Evolutionary conservation across 176 grass and related monocot species (phyloP).

Genomic region (Puya raimondii): DNA sequence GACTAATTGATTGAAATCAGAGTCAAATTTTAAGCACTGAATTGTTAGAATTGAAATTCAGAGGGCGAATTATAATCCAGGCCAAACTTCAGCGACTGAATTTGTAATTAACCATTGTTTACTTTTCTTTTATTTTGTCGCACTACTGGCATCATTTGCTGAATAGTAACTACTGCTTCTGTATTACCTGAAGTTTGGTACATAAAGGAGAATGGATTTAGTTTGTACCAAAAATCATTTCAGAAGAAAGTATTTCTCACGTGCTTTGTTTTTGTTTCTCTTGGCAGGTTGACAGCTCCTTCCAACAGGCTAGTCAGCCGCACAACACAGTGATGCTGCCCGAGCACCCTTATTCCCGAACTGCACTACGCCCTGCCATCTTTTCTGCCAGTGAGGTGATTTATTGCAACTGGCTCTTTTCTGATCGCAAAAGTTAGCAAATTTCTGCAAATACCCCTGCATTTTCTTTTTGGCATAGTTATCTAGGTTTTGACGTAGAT

Average conservation of each 20-base stretch:
- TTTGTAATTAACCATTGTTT: background rate
- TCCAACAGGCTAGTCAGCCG: conserved; percentile 21
- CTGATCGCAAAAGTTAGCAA: background rate
- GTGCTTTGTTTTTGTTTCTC: conserved; percentile 10
- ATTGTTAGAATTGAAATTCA: too few species aligned
- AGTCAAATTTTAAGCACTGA: too few species aligned
- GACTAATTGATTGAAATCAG: background rate
- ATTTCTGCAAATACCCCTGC: background rate
- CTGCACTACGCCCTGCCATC: conserved; percentile 34
- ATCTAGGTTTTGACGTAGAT: too few species aligned
- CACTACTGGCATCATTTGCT: conserved; percentile 3
- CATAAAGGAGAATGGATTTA: background rate
- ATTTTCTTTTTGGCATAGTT: too few species aligned
- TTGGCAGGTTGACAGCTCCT: conserved; percentile 44
- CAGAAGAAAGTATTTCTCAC: conserved; percentile 20
- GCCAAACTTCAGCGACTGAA: background rate
- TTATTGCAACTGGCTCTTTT: background rate
- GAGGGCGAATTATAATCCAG: too few species aligned
- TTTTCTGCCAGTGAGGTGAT: conserved; percentile 62
- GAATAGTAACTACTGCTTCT: background rate
- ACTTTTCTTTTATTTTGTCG: background rate
- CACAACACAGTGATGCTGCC: conserved; percentile 22
- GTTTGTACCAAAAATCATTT: background rate
- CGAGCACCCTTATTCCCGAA: conserved; percentile 46
- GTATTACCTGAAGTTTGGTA: background rate